phyloP scores from a whole-genome alignment of 202 grass and related monocot species.

The Eragrostis tef region DNA sequence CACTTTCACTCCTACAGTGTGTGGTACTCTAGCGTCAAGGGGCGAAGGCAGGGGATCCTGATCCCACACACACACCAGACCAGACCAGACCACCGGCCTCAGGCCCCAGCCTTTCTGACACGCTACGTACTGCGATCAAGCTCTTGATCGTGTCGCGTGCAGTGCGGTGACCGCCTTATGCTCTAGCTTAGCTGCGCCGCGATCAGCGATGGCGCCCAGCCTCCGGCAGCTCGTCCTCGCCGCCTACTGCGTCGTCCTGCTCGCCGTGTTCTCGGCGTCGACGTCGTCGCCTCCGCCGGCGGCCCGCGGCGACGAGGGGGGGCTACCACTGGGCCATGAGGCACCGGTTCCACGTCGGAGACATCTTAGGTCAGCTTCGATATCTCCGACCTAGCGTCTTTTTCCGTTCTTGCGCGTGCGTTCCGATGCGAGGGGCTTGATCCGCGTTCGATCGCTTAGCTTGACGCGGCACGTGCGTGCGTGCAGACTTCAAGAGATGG shows the following conservation, averaged over 20 bases:
- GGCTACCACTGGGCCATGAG: not conserved
- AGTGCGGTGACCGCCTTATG: too few relatives aligned
- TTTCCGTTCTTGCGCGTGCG: too few relatives aligned
- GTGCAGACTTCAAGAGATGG: not conserved
- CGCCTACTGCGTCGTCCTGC: not conserved
- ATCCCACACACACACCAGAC: too few relatives aligned
- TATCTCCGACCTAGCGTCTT: not conserved
- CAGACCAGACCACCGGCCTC: too few relatives aligned
- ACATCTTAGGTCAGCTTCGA: slow-evolving; percentile 9
- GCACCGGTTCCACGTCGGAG: slow-evolving; percentile 1
- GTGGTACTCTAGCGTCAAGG: too few relatives aligned
- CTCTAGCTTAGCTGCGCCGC: not conserved
- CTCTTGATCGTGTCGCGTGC: not conserved
- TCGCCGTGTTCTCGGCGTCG: not conserved
- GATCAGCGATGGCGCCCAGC: not conserved
- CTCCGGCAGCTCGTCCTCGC: not conserved
- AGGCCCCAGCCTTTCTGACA: too few relatives aligned
- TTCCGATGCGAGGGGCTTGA: too few relatives aligned
- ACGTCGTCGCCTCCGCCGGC: not conserved
- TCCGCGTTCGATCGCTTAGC: not conserved
- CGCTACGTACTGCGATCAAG: too few relatives aligned
- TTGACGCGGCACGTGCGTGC: too few relatives aligned
- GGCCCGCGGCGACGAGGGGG: not conserved
- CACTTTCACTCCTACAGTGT: too few relatives aligned
- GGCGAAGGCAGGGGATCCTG: too few relatives aligned